Evolutionary conservation across 2,329 filamentous ascomycete genomes (phyloP).

Genomic region (Endothia cerciana): DNA sequence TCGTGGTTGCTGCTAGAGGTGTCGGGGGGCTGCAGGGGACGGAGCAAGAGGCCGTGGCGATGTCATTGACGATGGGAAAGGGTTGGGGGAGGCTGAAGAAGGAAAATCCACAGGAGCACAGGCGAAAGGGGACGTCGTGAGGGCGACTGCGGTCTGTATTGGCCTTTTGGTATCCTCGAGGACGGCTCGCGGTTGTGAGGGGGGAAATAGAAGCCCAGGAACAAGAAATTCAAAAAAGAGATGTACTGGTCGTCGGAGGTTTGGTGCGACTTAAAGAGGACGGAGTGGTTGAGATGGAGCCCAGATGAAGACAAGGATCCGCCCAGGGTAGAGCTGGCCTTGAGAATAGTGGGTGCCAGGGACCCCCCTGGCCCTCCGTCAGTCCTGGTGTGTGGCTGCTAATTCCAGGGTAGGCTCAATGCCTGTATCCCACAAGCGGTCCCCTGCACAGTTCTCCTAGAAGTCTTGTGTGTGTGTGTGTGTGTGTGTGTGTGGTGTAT

Average conservation of each 20-base stretch:
- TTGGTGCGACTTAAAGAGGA: constrained; percentile 55
- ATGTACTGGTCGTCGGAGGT: constrained; percentile 41
- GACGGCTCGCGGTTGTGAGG: constrained; percentile 34
- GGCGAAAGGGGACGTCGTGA: constrained; percentile 25
- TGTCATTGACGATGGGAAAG: constrained; percentile 23
- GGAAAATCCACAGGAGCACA: background rate
- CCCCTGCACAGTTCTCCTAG: constrained; percentile 22
- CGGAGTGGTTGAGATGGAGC: constrained; percentile 49
- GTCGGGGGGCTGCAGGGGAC: constrained; percentile 51
- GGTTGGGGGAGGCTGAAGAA: constrained; percentile 2
- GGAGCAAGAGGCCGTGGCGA: constrained; percentile 29
- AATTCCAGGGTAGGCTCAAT: constrained; percentile 41
- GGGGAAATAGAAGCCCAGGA: constrained; percentile 25
- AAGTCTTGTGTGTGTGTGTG: background rate
- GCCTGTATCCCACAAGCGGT: constrained; percentile 37
- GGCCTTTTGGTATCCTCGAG: constrained; percentile 11
- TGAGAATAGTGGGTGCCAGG: constrained; percentile 41
- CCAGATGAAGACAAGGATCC: constrained; percentile 43
- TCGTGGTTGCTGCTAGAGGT: constrained; percentile 46
- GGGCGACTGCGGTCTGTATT: constrained; percentile 27
- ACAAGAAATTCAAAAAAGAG: constrained; percentile 28
- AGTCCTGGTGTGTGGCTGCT: constrained; percentile 43
- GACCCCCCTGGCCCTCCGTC: constrained; percentile 39
- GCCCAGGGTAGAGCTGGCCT: constrained; percentile 42
- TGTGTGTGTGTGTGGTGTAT: background rate